Base-by-base conservation (phyloP, 345 rosid genomes). In the Rubroshorea leprosula region DNA sequence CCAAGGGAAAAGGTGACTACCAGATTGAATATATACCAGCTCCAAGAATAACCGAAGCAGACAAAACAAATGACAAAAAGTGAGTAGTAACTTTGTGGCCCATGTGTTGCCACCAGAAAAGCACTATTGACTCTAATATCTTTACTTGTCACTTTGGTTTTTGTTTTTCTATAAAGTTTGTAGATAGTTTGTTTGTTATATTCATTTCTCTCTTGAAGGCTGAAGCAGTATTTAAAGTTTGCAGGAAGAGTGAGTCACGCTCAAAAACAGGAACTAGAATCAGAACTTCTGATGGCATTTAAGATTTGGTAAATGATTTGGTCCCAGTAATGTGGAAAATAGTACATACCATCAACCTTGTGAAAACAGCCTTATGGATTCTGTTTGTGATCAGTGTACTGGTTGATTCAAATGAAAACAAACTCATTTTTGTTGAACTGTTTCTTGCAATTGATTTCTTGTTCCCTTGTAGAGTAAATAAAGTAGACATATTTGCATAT, bases 11-110 rank as follows among this genome's bases (percentile, higher is more conserved):
- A 73, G 99, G 94, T 58, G 94, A 87, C 65, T 89, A 87, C 71
- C 99, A 89, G 54, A 87, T 93, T 70, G 96, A 87, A 61, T 89
- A 89, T 51, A 76, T 67, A 43, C 99, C 99, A 41, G 96, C 99
- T 72, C 90, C 97, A 14, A 78, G 97, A 65, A 69, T 85, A 67
- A 87, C 95, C 0, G 96, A 93, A 74, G 97, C 96, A 53, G 95
- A 93, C 81, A 79, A 87, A 78, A 67, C 52, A 12, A 89, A 87
- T 64, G 96, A 89, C 57, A 83, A 61, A 76, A 93, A 82, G 97
- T 87, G 85, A 80, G 90, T 46, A 39, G 26, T 58, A 43, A 18
- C 7, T 19, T 49, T 22, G 41, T 8, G 12, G 41, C 12, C 9
- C 11, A 35, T 35, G 41, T 35, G 12, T 8, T 35, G 41, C 41